Conservation (phyloP, 108 stramenopile genomes). For the Fragilaria crotonensis region DNA sequence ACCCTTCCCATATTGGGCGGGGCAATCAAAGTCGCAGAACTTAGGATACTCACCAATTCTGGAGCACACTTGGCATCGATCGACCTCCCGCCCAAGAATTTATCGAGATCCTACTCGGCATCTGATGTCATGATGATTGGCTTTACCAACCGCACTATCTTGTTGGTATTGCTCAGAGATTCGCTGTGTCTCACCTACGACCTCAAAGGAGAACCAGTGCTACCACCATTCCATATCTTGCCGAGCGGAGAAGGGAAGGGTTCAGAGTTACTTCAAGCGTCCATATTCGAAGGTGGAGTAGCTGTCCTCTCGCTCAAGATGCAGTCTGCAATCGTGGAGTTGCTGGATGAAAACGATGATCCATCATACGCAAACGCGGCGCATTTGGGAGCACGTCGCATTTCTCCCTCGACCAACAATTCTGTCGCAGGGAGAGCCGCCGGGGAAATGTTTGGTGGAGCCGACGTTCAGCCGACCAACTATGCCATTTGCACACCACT, state of each 20-base stretch:
- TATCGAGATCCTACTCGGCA: constrained; percentile 6
- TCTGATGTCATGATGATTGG: constrained; percentile 68
- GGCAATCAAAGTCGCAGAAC: constrained; percentile 30
- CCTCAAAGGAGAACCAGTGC: constrained; percentile 36
- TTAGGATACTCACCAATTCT: constrained; percentile 65
- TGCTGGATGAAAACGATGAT: constrained; percentile 73
- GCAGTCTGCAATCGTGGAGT: constrained; percentile 66
- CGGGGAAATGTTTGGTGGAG: constrained; percentile 7
- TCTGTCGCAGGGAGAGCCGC: not conserved
- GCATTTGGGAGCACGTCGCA: constrained; percentile 36
- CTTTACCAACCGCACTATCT: constrained; percentile 53
- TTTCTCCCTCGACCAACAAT: constrained; percentile 3
- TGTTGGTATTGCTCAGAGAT: constrained; percentile 65
- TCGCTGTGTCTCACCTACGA: constrained; percentile 68
- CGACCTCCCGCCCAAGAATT: constrained; percentile 46
- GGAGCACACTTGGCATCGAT: constrained; percentile 42
- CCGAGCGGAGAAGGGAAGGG: constrained; percentile 25
- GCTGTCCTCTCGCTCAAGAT: constrained; percentile 60
- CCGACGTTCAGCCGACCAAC: constrained; percentile 37
- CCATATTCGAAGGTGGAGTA: constrained; percentile 66
- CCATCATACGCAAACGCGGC: constrained; percentile 45
- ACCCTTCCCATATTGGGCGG: constrained; percentile 46
- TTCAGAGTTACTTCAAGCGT: constrained; percentile 49
- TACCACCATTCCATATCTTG: constrained; percentile 68
- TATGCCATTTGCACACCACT: constrained; percentile 64